Percentiles rank a stretch among this genome's conserved stretches.
These are phyloP conservation scores for Rhodotorula sp. DNA, from an alignment of 1,284 basidiomycete species.

Conservation along the genomic window DNA sequence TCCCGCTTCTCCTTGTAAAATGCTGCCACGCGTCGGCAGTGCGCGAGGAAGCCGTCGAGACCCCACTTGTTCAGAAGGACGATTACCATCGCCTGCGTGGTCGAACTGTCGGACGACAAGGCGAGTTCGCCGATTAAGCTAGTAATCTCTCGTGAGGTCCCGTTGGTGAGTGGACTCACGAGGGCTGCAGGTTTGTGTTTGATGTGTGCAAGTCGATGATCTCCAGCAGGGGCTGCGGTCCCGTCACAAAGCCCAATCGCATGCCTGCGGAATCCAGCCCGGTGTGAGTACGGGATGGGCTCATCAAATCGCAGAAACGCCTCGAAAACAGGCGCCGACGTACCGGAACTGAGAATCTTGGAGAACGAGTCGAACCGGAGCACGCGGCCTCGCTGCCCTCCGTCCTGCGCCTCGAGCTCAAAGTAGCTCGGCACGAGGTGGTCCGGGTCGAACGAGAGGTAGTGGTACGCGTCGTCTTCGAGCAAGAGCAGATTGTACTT, in stretches of 20 bases:
- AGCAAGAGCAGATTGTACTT: constrained; percentile 79
- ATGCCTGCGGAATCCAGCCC: constrained; percentile 42
- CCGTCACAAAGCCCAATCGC: constrained; percentile 73
- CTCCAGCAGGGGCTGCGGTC: constrained; percentile 69
- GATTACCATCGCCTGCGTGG: constrained; percentile 73
- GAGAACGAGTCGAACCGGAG: constrained; percentile 83
- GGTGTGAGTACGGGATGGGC: background rate
- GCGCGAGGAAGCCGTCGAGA: constrained; percentile 67
- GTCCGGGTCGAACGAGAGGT: constrained; percentile 62
- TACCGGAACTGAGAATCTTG: constrained; percentile 71
- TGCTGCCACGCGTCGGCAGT: constrained; percentile 65
- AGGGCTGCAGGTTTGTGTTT: constrained; percentile 72
- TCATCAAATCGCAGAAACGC: background rate
- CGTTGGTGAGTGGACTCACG: constrained; percentile 13
- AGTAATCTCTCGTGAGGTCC: too few species aligned
- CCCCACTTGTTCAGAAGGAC: constrained; percentile 70
- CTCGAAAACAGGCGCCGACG: too few species aligned
- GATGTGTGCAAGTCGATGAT: constrained; percentile 70
- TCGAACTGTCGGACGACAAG: constrained; percentile 54
- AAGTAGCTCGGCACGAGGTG: constrained; percentile 68
- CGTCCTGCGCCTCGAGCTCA: constrained; percentile 60
- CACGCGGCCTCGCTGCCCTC: constrained; percentile 61
- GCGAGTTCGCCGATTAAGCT: background rate
- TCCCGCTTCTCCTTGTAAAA: constrained; percentile 80
- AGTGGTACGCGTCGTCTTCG: constrained; percentile 82